Base-by-base conservation (phyloP, 306 rosid species). In the Canavalia gladiata region DNA sequence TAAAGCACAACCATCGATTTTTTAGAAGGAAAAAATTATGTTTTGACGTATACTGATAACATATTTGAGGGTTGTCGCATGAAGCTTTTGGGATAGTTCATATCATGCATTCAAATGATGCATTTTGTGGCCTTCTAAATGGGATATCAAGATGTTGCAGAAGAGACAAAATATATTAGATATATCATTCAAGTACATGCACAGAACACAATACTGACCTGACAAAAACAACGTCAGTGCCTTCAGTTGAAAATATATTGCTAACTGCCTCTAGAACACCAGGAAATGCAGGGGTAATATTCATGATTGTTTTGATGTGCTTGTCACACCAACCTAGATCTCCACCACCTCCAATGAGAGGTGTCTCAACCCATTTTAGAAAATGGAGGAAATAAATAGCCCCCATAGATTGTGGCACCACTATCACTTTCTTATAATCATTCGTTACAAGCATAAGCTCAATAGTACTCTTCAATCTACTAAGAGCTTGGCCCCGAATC, bases 371-470 rank as follows among this genome's bases (percentile, higher is more conserved):
- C 98, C 98, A 91, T 86, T 94, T 94, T 80, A 94, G 88, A 86
- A 94, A 94, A 81, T 94, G 95, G 28, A 92, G 94, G 79, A 91
- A 91, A 81, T 91, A 94, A 68, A 83, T 76, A 62, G 77, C 85
- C 64, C 97, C 97, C 94, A 87, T 91, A 35, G 97, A 90, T 77
- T 94, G 95, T 39, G 98, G 95, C 79, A 94, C 92, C 84, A 94
- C 96, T 29, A 90, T 93, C 87, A 94, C 97, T 85, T 88, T 92
- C 90, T 87, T 89, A 41, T 84, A 8, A 31, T 94, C 94, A 81
- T 89, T 92, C 68, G 90, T 88, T 49, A 65, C 75, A 70, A 68
- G 86, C 92, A 94, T 82, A 41, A 92, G 87, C 88, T 94, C 98
- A 75, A 94, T 89, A 66, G 86, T 82, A 84, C 97, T 92, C 91